Evolutionary conservation across 2,329 filamentous ascomycete species (phyloP), one percentile per base, ranked within the genome.

Genomic region (Aspergillus eucalypticola): DNA sequence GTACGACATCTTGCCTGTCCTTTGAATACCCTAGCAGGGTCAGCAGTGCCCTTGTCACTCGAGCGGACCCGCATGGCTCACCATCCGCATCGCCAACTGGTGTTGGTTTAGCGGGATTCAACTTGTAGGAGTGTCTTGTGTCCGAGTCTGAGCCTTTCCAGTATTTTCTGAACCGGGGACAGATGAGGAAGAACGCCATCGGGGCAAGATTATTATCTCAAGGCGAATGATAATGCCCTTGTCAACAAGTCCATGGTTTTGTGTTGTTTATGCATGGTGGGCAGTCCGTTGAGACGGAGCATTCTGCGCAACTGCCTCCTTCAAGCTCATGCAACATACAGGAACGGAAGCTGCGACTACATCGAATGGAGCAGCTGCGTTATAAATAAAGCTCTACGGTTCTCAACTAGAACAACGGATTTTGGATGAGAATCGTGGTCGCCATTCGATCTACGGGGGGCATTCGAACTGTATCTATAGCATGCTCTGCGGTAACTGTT

Each of bases 121-220:
- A 46, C 44, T 64, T 60, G 21, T 64, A 64, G 35, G 64, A 59
- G 15, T 44, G 60, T 21, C 56, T 42, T 38, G 62, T 58, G 21
- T 59, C 55, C 3, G 62, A 65, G 38, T 66, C 65, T 21, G 59
- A 51, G 17, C 57, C 15, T 35, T 60, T 61, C 51, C 63, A 61
- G 27, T 53, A 57, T 54, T 62, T 67, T 58, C 67, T 58, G 60
- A 71, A 66, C 41, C 64, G 67, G 39, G 68, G 70, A 49, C 71
- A 73, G 21, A 65, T 32, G 46, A 50, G 54, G 41, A 72, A 55
- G 19, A 72, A 63, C 5, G 66, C 57, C 68, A 71, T 73, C 44
- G 54, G 21, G 8, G 21, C 35, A 42, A 25, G 15, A 1, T 4
- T 17, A 11, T 21, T 19, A 10, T 11, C 3, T 17, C 15, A 17